These are phyloP conservation scores for Backusella luteola DNA, from an alignment of 192 early-diverging fungal genomes.

Conservation along the genomic window DNA sequence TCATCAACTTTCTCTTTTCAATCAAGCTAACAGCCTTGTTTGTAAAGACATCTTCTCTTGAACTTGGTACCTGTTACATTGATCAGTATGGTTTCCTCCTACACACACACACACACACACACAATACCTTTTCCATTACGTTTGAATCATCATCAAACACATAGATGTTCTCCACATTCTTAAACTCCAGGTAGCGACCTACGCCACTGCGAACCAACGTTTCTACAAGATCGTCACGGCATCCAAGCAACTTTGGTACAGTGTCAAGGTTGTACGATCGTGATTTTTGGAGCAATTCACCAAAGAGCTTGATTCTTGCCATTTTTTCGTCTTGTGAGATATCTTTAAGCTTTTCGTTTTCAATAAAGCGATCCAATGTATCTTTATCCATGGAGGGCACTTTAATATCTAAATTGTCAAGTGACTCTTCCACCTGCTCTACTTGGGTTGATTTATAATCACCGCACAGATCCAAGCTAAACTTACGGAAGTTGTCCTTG, in stretches of 20 bases:
- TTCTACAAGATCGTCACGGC: constrained; percentile 71
- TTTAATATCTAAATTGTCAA: constrained; percentile 33
- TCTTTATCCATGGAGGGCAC: constrained; percentile 27
- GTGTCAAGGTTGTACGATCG: constrained; percentile 71
- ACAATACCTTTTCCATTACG: constrained; percentile 45
- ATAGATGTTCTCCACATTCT: constrained; percentile 69
- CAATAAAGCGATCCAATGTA: constrained; percentile 32
- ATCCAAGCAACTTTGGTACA: constrained; percentile 65
- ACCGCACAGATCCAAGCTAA: not conserved
- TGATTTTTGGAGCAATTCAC: constrained; percentile 42
- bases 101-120: too few relatives aligned
- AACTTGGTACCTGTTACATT: constrained; percentile 65
- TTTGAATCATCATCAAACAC: constrained; percentile 41
- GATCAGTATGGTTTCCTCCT: not conserved
- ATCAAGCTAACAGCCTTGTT: constrained; percentile 68
- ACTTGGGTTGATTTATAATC: not conserved
- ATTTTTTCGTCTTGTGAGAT: constrained; percentile 8
- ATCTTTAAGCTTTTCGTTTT: constrained; percentile 1
- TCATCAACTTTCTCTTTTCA: constrained; percentile 92
- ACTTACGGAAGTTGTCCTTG: not conserved
- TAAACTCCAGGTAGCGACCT: constrained; percentile 88
- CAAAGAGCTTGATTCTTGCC: constrained; percentile 31
- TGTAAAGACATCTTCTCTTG: constrained; percentile 92
- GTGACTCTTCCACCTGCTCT: not conserved
- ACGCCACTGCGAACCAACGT: constrained; percentile 74